These are phyloP conservation scores for Malus sieversii DNA, from an alignment of 306 rosid genomes.

Conservation along the genomic window DNA sequence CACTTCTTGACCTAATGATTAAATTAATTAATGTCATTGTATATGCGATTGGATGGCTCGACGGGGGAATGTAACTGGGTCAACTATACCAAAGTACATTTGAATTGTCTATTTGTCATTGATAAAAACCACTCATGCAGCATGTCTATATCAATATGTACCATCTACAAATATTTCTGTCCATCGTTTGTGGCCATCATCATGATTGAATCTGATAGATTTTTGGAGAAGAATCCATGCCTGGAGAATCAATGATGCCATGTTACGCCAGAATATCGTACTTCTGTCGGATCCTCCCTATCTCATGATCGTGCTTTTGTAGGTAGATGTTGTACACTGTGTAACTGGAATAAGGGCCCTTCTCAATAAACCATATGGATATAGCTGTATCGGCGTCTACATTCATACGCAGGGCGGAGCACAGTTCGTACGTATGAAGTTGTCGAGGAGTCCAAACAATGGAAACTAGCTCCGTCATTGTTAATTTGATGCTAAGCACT, in stretches of 20 bases:
- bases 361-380: too few relatives aligned
- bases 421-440: too few relatives aligned
- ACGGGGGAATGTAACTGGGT: slow-evolving; percentile 31
- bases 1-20: not conserved
- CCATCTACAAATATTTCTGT: slow-evolving; percentile 21
- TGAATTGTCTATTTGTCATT: slow-evolving; percentile 3
- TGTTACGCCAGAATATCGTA: not conserved
- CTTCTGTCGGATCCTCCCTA: too few relatives aligned
- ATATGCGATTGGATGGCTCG: slow-evolving; percentile 35
- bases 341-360: too few relatives aligned
- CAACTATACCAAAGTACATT: slow-evolving; percentile 30
- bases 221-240: slow-evolving; percentile 1
- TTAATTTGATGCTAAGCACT: too few relatives aligned
- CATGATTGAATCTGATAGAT: slow-evolving; percentile 37
- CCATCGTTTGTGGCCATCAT: slow-evolving; percentile 49
- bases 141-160: not conserved
- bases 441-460: too few relatives aligned
- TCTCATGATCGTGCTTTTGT: too few relatives aligned
- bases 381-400: not conserved
- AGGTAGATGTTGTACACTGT: too few relatives aligned
- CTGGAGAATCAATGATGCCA: not conserved
- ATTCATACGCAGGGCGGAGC: too few relatives aligned
- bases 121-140: slow-evolving; percentile 27
- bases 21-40: not conserved
- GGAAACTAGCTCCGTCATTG: too few relatives aligned